A percentile compares a stretch with the other conserved stretches of the same genome.
Conservation (phyloP, 2,329 filamentous ascomycete genomes). For the Nothopassalora personata region DNA sequence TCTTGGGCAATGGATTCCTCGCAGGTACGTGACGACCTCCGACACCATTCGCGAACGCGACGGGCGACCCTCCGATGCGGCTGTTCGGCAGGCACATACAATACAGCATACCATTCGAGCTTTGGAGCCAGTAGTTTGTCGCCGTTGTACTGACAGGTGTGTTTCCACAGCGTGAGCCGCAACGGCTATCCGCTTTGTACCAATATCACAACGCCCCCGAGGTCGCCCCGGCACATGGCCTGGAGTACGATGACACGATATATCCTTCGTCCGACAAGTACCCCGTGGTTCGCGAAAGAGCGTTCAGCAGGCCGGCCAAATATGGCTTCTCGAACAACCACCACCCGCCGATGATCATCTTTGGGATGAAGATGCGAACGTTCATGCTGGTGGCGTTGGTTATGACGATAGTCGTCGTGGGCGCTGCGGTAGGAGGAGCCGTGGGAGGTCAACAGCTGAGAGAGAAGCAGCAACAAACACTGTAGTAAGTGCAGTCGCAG, state of each 20-base stretch:
- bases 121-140: not conserved
- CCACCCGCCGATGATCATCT: slow-evolving; percentile 35
- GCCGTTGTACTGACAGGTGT: slow-evolving; percentile 8
- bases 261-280: slow-evolving; percentile 36
- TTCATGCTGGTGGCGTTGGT: slow-evolving; percentile 32
- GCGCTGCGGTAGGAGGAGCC: slow-evolving; percentile 35
- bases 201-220: slow-evolving; percentile 38
- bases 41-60: not conserved
- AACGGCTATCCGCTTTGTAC: slow-evolving; percentile 34
- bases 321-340: slow-evolving; percentile 25
- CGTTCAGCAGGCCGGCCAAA: slow-evolving; percentile 19
- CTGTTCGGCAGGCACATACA: not conserved
- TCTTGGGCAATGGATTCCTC: slow-evolving; percentile 17
- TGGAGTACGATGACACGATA: slow-evolving; percentile 35
- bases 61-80: not conserved
- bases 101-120: not conserved
- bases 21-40: slow-evolving; percentile 9
- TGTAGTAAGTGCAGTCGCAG: slow-evolving; percentile 7
- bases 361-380: slow-evolving; percentile 35
- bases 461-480: slow-evolving; percentile 14
- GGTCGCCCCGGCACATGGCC: slow-evolving; percentile 35
- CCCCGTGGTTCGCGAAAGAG: slow-evolving; percentile 29
- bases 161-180: slow-evolving; percentile 18
- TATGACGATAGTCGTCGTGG: slow-evolving; percentile 31
- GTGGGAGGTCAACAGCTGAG: slow-evolving; percentile 31